Evolutionary conservation across 2,329 filamentous ascomycete species (phyloP), one percentile per base, ranked within the genome.

Genomic region (Mollisiaceae sp.): DNA sequence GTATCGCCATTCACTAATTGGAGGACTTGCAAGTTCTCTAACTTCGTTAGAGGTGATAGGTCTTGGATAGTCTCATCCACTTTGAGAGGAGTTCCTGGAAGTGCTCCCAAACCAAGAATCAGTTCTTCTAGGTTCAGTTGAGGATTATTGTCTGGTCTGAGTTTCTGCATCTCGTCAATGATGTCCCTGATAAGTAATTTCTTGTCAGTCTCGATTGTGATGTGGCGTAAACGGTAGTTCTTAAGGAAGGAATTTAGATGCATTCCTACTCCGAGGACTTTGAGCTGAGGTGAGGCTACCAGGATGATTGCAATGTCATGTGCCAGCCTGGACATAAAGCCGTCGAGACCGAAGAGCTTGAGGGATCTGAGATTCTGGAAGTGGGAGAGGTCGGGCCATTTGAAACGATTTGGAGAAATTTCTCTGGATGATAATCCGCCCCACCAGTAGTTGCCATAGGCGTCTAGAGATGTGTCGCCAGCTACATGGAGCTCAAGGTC

Each of bases 81-180:
- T 11, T n/a, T n/a, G 8, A 50, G 45, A 8, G 45, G 45, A 2
- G 45, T 22, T 24, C 45, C 45, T 24, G 45, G 45, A 50, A 50
- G 45, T 5, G n/a, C n/a, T 50, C 45, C 45, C 3, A 50, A n/a
- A 1, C 45, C 45, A 9, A 50, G 45, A 50, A 22, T 22, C 20
- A 50, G n/a, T 20, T 50, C 45, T 8, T 50, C 45, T 22, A 50
- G 8, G 11, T 22, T 8, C 20, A 50, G n/a, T 4, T 24, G 45
- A 50, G n/a, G 22, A 11, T 50, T n/a, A 1, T 20, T 14, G 5
- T 2, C 45, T 1, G 11, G n/a, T 22, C n/a, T 24, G 1, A 22
- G 22, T n/a, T 50, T 50, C 45, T 50, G 45, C 45, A 50, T 50
- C 45, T 50, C 45, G 12, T 50, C 45, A 14, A 50, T 50, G 45